A percentile compares a stretch with the other conserved stretches of the same genome.
Evolutionary conservation across 495 filamentous ascomycete genomes (phyloP).

Genomic region (Filosporella fistucella): DNA sequence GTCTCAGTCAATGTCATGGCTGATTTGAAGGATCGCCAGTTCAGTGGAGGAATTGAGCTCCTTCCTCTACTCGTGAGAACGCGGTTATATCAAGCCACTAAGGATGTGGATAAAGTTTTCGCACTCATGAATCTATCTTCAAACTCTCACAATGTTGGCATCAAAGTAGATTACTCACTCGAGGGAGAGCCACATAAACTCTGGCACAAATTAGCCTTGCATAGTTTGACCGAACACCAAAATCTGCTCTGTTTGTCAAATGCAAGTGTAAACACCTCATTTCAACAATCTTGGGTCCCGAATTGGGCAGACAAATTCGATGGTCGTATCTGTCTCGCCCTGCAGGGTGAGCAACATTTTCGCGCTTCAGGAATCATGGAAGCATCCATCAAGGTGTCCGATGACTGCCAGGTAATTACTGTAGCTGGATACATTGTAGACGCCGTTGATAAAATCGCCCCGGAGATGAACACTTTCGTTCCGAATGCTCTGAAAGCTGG

Average conservation of each 20-base stretch:
- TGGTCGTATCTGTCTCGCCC: background rate
- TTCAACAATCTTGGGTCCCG: background rate
- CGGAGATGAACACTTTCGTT: background rate
- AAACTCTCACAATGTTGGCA: background rate
- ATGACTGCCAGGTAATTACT: background rate
- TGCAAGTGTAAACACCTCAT: background rate
- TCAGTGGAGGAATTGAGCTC: background rate
- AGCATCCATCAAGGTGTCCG: background rate
- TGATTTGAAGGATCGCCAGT: slow-evolving; percentile 1
- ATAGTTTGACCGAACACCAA: background rate
- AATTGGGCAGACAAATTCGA: background rate
- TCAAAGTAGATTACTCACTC: background rate
- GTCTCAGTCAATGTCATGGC: slow-evolving; percentile 1
- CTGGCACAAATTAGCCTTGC: background rate
- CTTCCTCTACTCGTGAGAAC: background rate
- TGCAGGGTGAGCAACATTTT: background rate
- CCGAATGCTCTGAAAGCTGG: background rate
- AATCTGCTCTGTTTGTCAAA: background rate
- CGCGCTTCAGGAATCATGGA: background rate
- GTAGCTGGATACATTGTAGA: background rate
- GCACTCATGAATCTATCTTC: background rate
- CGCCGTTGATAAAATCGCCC: background rate
- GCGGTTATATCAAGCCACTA: background rate
- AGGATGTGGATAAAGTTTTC: background rate
- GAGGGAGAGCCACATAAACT: background rate